Percentiles rank a stretch among this genome's conserved stretches.
Evolutionary conservation across 495 filamentous ascomycete genomes (phyloP).

Genomic region (Apiosordaria backusii): DNA sequence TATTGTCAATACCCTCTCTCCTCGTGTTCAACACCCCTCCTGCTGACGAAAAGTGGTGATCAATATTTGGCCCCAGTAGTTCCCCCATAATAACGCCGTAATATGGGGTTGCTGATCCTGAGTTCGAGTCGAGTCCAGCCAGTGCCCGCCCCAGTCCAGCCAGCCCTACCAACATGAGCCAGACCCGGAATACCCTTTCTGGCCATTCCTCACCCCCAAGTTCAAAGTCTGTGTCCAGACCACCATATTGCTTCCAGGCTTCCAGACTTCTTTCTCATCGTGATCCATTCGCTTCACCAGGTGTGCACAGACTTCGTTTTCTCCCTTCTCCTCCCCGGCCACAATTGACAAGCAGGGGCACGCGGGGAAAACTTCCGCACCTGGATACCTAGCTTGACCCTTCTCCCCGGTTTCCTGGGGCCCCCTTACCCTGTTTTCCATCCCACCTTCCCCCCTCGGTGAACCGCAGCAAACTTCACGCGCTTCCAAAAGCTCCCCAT

Average conservation of each 20-base stretch:
- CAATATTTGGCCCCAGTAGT: background rate
- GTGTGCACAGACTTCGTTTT: background rate
- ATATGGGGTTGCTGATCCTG: background rate
- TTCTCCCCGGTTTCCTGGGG: background rate
- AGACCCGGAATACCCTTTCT: no score
- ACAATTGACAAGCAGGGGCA: background rate
- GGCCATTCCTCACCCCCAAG: no score
- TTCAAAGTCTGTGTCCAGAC: no score
- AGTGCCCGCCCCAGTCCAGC: background rate
- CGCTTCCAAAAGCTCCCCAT: background rate
- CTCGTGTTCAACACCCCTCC: background rate
- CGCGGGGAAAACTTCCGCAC: background rate
- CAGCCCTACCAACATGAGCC: background rate
- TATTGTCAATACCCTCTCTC: no score
- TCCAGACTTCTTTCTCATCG: no score
- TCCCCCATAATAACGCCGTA: background rate
- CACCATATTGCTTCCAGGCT: no score
- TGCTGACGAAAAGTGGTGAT: background rate
- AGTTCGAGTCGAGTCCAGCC: background rate
- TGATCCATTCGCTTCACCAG: no score
- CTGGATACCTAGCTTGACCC: background rate
- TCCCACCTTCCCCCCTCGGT: no score
- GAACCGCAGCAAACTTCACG: no score
- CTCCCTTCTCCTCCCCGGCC: background rate
- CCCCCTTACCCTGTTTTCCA: no score